Evolutionary conservation across 78 protist species (phyloP).

Genomic region (Capsaspora owczarzaki): DNA sequence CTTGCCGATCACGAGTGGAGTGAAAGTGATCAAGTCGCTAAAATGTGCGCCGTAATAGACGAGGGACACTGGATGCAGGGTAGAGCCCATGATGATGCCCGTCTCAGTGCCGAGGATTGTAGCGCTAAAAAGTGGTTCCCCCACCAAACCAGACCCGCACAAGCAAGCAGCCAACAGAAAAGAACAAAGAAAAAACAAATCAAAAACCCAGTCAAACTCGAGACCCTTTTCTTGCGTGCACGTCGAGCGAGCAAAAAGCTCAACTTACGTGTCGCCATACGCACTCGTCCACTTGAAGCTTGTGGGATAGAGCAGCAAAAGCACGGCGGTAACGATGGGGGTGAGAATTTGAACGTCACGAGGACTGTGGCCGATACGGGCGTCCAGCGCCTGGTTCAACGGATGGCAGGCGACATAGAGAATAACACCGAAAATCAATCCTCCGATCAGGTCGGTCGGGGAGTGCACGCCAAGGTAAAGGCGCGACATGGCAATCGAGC

Average conservation of each 20-base stretch:
- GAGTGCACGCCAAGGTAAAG: conserved; percentile 3
- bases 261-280: not conserved
- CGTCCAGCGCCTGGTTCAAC: not conserved
- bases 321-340: not conserved
- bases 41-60: too few relatives aligned
- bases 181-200: not conserved
- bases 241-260: not conserved
- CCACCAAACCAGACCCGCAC: not conserved
- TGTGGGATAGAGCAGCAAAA: not conserved
- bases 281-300: not conserved
- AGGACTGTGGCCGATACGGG: too few relatives aligned
- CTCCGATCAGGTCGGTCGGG: not conserved
- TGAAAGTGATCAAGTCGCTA: too few relatives aligned
- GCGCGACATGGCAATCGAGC: not conserved
- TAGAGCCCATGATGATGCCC: not conserved
- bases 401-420: not conserved
- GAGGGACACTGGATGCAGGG: too few relatives aligned
- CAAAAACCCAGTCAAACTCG: not conserved
- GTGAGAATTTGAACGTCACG: not conserved
- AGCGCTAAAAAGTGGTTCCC: not conserved
- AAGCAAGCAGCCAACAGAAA: not conserved
- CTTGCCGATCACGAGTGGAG: too few relatives aligned
- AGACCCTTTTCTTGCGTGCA: not conserved
- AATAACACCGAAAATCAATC: not conserved
- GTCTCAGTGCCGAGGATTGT: not conserved